Evolutionary conservation across 2,329 filamentous ascomycete genomes (phyloP), one percentile per base, ranked within the genome.

Genomic region (Exophiala viscosa): DNA sequence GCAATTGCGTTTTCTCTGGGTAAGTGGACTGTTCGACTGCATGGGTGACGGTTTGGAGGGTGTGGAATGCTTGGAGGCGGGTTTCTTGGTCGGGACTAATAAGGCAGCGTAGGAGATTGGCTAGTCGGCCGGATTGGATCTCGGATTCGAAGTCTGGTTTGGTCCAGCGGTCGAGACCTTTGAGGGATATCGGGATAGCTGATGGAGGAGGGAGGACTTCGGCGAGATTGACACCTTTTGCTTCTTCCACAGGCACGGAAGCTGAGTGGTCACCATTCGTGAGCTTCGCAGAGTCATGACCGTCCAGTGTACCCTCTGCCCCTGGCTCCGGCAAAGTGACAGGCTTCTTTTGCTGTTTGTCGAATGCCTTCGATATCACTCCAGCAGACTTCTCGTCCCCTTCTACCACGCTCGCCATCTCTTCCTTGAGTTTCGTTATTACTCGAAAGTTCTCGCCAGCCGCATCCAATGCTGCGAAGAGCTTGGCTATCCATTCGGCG

Each of bases 51-150:
- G 48, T 88, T 45, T 82, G 75, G 38, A 91, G 76, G 61, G 83
- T 86, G 35, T 77, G 81, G 14, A 87, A 73, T 4, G 90, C 88
- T 71, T 96, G 90, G 55, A 85, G 83, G 45, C 91, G 82, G 59
- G 96, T 86, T 66, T 87, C 86, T 33, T 77, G 74, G 63, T 93
- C 83, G 42, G 83, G 73, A 0, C 90, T 95, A 48, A 83, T 86
- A 9, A 96, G 77, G 62, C 92, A 86, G 32, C 86, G 76, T 42
- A 95, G 77, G 28, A 97, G 73, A 2, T 83, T 79, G 11, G 80
- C 76, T 17, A 88, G 77, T 62, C 88, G 80, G 5, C 88, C 7
- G 95, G 75, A 1, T 90, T 81, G 84, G 39, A 91, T 87, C 0
- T 88, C 74, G 31, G 88, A 85, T 65, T 95, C 92, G 57, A 82